Evolutionary conservation across 441 rosid genomes (phyloP).

Genomic region (Oxalis stricta): DNA sequence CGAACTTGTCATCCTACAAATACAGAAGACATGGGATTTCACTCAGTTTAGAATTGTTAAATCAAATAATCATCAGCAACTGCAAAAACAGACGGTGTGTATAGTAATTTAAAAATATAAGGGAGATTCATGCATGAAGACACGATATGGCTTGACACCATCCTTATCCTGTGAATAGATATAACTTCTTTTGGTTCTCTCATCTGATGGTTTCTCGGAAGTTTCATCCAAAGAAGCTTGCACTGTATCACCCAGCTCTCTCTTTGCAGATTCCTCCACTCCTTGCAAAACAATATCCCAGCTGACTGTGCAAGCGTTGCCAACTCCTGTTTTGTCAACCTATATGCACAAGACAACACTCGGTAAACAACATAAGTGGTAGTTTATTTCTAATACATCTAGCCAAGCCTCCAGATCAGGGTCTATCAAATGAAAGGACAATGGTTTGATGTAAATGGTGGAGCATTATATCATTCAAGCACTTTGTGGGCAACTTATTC

Average conservation of each 20-base stretch:
- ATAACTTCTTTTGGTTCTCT: conserved; percentile 60
- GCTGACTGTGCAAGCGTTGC: conserved; percentile 41
- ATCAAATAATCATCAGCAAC: background rate
- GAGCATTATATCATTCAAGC: too few species aligned
- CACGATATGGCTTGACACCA: conserved; percentile 45
- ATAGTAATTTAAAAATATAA: background rate
- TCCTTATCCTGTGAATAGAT: conserved; percentile 60
- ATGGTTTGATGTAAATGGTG: too few species aligned
- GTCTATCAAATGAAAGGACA: too few species aligned
- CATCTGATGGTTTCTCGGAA: conserved; percentile 23
- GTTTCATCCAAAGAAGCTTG: conserved; percentile 18
- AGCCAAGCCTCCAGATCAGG: too few species aligned
- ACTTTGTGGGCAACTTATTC: too few species aligned
- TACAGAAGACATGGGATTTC: background rate
- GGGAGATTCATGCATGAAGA: conserved; percentile 33
- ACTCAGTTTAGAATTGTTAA: background rate
- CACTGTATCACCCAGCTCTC: conserved; percentile 17
- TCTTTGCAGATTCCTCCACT: conserved; percentile 33
- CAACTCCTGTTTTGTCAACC: conserved; percentile 68
- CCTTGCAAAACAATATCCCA: conserved; percentile 32
- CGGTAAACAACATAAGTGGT: too few species aligned
- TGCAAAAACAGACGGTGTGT: background rate
- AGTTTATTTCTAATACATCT: too few species aligned
- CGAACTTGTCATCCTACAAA: conserved; percentile 80
- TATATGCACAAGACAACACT: conserved; percentile 19